Conservation (phyloP, 192 early-diverging fungal species). For the Diversispora eburnea region DNA sequence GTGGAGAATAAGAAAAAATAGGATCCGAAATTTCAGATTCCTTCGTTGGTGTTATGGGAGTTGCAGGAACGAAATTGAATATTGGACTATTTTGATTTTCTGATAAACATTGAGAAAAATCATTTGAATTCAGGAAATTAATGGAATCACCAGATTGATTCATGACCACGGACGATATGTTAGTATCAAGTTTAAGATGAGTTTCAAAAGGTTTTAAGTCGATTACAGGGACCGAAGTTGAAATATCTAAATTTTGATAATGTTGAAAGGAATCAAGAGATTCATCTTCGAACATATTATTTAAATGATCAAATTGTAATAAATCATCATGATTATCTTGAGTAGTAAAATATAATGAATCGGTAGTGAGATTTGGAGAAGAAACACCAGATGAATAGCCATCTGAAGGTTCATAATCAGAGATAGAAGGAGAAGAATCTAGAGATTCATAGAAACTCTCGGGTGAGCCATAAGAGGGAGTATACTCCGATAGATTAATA, state of each 20-base stretch:
- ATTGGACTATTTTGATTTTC: background rate
- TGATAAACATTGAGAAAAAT: constrained; percentile 1
- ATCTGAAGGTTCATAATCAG: constrained; percentile 19
- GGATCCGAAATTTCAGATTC: background rate
- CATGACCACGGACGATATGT: background rate
- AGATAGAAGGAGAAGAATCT: background rate
- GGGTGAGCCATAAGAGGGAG: constrained; percentile 20
- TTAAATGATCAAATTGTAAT: background rate
- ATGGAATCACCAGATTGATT: background rate
- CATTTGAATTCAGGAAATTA: background rate
- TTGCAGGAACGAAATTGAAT: constrained; percentile 16
- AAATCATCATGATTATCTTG: background rate
- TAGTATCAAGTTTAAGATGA: background rate
- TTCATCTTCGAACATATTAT: background rate
- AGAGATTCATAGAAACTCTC: constrained; percentile 1
- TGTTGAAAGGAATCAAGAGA: background rate
- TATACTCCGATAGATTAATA: too few relatives aligned
- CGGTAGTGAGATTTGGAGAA: constrained; percentile 5
- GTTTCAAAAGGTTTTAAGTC: background rate
- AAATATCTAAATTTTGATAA: background rate
- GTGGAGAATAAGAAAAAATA: background rate
- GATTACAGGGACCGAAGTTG: background rate
- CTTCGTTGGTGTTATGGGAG: constrained; percentile 14
- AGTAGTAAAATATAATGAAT: background rate
- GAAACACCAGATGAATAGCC: constrained; percentile 8